phyloP scores from a whole-genome alignment of 441 rosid species.

The Brassica balearica region DNA sequence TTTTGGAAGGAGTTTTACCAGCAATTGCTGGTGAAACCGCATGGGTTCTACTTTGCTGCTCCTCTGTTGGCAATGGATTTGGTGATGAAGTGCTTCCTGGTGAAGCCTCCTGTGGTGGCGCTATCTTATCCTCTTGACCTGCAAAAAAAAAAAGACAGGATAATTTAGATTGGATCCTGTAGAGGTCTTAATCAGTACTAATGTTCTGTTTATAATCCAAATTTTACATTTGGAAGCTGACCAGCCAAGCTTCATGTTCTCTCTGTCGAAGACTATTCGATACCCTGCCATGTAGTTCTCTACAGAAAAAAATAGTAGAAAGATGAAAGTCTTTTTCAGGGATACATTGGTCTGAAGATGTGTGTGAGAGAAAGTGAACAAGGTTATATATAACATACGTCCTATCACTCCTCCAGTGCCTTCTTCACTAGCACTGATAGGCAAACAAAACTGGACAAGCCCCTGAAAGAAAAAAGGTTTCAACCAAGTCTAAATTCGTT shows the following conservation, averaged over 20 bases:
- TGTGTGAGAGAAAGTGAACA: conserved; percentile 10
- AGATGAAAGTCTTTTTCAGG: neutral
- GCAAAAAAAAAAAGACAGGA: conserved; percentile 18
- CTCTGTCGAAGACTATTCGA: conserved; percentile 79
- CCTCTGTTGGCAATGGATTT: conserved; percentile 70
- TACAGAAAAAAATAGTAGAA: conserved; percentile 44
- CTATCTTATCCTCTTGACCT: conserved; percentile 65
- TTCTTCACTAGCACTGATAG: conserved; percentile 58
- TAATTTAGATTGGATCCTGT: neutral
- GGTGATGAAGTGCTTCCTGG: conserved; percentile 52
- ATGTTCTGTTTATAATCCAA: neutral
- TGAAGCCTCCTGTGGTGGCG: conserved; percentile 50
- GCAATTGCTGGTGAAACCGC: conserved; percentile 84
- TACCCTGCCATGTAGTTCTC: conserved; percentile 88
- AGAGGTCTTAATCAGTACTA: neutral
- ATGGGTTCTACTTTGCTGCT: conserved; percentile 58
- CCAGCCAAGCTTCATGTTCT: conserved; percentile 83
- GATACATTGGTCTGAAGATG: conserved; percentile 3
- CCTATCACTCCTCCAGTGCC: conserved; percentile 71
- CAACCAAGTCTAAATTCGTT: conserved; percentile 16
- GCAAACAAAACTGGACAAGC: conserved; percentile 66
- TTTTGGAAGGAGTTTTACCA: conserved; percentile 68
- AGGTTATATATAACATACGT: conserved; percentile 45
- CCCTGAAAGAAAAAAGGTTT: conserved; percentile 42
- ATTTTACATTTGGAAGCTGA: conserved; percentile 50